These are phyloP conservation scores for Xylaria palmicola DNA, from an alignment of 495 filamentous ascomycete genomes.

Conservation along the genomic window DNA sequence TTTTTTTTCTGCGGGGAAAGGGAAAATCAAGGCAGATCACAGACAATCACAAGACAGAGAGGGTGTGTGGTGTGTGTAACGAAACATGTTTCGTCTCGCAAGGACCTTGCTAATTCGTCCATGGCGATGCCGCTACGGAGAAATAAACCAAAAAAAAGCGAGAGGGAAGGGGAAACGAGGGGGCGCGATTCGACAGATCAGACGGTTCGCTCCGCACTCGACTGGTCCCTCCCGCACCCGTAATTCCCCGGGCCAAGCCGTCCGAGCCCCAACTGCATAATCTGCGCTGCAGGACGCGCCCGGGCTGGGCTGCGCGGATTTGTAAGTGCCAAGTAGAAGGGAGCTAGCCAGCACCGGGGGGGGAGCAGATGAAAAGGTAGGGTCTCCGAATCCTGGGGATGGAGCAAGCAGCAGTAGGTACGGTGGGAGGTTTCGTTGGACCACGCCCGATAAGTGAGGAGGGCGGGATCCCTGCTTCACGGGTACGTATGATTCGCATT, in stretches of 20 bases:
- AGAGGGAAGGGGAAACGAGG: neutral
- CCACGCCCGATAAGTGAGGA: too few relatives aligned
- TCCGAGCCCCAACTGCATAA: conserved; percentile 1
- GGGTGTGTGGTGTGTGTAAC: too few relatives aligned
- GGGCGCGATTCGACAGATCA: neutral
- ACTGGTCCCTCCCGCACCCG: conserved; percentile 3
- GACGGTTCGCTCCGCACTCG: conserved; percentile 6
- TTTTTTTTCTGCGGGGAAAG: neutral
- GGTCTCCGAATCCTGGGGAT: too few relatives aligned
- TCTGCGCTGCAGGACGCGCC: neutral
- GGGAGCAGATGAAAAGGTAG: too few relatives aligned
- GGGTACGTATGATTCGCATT: conserved; percentile 9
- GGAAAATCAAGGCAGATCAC: neutral
- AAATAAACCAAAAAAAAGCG: neutral
- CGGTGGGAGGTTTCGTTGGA: too few relatives aligned
- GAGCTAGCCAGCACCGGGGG: too few relatives aligned
- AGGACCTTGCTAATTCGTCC: conserved; percentile 1
- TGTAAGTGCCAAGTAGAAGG: too few relatives aligned
- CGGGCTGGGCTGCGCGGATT: too few relatives aligned
- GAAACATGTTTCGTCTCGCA: neutral
- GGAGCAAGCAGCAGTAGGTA: neutral
- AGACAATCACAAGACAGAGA: neutral
- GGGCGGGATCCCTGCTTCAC: too few relatives aligned
- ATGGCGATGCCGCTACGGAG: neutral
- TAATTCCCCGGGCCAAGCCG: conserved; percentile 15